These are phyloP conservation scores for Populus pruinosa DNA, from an alignment of 345 rosid species.

Conservation along the genomic window DNA sequence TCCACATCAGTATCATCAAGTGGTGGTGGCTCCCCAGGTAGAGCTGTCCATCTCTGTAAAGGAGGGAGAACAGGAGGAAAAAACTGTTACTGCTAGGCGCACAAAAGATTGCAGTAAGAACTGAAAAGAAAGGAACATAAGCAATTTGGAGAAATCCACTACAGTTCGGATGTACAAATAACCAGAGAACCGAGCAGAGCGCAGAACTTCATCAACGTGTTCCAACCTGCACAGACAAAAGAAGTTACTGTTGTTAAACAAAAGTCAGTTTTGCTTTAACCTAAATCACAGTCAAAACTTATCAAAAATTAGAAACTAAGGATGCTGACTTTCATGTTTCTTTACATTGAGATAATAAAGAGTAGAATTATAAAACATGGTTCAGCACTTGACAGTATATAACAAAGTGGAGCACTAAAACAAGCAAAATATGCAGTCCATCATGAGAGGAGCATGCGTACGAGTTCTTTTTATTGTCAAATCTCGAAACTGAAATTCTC, in stretches of 20 bases:
- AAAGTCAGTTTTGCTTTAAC: neutral
- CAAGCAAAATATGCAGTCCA: neutral
- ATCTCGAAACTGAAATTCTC: neutral
- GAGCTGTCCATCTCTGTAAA: slow-evolving; percentile 85
- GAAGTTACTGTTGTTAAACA: neutral
- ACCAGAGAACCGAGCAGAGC: slow-evolving; percentile 85
- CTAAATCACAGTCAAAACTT: neutral
- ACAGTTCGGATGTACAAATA: slow-evolving; percentile 82
- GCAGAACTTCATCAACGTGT: slow-evolving; percentile 83
- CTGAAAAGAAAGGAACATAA: neutral
- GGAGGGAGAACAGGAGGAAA: neutral
- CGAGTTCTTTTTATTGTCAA: neutral
- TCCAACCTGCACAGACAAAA: slow-evolving; percentile 56
- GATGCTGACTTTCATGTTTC: neutral
- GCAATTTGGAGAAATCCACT: slow-evolving; percentile 17
- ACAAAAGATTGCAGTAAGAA: slow-evolving; percentile 15
- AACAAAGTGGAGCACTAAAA: no score
- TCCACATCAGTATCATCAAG: slow-evolving; percentile 88
- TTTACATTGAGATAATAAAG: neutral
- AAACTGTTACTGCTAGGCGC: neutral
- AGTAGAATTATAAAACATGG: neutral
- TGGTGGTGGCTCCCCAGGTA: slow-evolving; percentile 93
- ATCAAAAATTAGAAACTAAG: neutral
- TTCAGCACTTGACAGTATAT: no score
- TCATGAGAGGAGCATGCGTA: neutral